Evolutionary conservation across 768 basidiomycete species (phyloP).

Genomic region (Leccinum subtestaceum): DNA sequence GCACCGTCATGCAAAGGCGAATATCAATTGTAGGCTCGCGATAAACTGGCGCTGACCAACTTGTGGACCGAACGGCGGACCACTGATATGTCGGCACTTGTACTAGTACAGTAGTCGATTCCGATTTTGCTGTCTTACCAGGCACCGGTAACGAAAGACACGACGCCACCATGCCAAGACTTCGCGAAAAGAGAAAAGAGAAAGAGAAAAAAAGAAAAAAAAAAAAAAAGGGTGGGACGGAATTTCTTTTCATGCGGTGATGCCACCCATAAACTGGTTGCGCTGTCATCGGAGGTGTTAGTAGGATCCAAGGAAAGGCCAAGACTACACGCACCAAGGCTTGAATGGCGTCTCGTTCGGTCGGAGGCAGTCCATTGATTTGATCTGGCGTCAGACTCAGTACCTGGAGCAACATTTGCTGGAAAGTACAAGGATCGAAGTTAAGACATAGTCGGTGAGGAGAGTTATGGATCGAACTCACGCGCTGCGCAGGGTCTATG

Average conservation of each 20-base stretch:
- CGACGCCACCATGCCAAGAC: not conserved
- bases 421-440: not conserved
- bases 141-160: not conserved
- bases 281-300: slow-evolving; percentile 21
- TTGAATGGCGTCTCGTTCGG: slow-evolving; percentile 76
- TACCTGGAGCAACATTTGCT: slow-evolving; percentile 88
- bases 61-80: not conserved
- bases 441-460: not conserved
- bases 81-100: not conserved
- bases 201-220: not conserved
- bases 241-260: slow-evolving; percentile 21
- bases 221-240: not conserved
- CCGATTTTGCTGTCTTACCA: not conserved
- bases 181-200: not conserved
- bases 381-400: slow-evolving; percentile 78
- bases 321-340: slow-evolving; percentile 55
- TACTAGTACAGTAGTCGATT: not conserved
- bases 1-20: not conserved
- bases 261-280: slow-evolving; percentile 36
- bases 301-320: not conserved
- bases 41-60: not conserved
- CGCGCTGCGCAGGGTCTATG: slow-evolving; percentile 53
- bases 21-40: not conserved
- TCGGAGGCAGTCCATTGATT: slow-evolving; percentile 75
- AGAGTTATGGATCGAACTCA: slow-evolving; percentile 23